These are phyloP conservation scores for Tilletia setariae DNA, from an alignment of 1,284 basidiomycete species.

Conservation along the genomic window DNA sequence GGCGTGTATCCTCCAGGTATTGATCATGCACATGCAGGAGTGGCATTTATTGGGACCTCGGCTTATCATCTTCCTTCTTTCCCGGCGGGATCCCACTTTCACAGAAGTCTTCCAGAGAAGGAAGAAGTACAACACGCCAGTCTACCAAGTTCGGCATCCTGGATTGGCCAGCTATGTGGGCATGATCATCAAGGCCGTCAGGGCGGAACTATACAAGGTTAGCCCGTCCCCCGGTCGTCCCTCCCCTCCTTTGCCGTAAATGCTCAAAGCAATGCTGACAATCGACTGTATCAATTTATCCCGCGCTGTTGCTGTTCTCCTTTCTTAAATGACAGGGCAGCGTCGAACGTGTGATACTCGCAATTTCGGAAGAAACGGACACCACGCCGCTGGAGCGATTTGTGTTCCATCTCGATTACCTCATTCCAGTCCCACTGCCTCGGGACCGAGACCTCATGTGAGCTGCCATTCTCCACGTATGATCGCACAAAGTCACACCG, in stretches of 20 bases:
- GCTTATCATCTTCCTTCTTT: not conserved
- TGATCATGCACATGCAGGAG: not conserved
- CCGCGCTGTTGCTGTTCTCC: no score
- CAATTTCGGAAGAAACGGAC: not conserved
- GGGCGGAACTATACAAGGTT: constrained; percentile 7
- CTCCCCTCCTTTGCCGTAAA: not conserved
- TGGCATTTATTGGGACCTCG: not conserved
- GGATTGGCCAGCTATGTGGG: constrained; percentile 15
- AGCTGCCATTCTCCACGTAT: not conserved
- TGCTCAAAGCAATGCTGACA: not conserved
- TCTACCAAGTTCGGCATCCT: constrained; percentile 12
- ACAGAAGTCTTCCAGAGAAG: constrained; percentile 10
- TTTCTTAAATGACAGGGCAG: not conserved
- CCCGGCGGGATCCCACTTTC: not conserved
- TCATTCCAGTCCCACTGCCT: constrained; percentile 11
- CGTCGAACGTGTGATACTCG: constrained; percentile 10
- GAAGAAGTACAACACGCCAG: constrained; percentile 17
- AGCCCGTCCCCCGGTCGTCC: not conserved
- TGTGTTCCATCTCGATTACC: constrained; percentile 15
- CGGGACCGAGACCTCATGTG: constrained; percentile 14
- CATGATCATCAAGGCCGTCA: constrained; percentile 13
- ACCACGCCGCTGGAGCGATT: constrained; percentile 11
- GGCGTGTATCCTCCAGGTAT: constrained; percentile 13
- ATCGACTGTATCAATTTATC: no score
- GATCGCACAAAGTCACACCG: not conserved